Percentiles rank a stretch among this genome's conserved stretches.
Evolutionary conservation across 106 monocot species (phyloP).

Genomic region (Phalaenopsis aphrodite): DNA sequence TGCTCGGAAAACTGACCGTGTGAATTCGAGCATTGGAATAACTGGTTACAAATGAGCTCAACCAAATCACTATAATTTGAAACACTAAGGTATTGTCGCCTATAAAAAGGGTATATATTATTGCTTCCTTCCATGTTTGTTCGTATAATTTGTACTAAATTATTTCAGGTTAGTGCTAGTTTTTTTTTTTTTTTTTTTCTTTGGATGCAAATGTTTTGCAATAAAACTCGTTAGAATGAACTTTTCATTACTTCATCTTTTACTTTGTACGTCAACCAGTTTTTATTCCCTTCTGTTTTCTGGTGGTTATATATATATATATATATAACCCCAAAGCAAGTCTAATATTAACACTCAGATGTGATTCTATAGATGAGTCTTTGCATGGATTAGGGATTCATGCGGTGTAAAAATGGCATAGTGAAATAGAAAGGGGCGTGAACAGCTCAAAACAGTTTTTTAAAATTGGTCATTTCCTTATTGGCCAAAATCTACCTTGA

Average conservation of each 20-base stretch:
- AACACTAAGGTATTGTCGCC: neutral
- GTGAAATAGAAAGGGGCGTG: no score
- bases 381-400: no score
- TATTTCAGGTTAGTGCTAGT: neutral
- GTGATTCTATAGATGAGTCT: no score
- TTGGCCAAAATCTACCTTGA: no score
- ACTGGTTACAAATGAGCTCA: constrained; percentile 40
- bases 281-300: neutral
- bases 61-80: neutral
- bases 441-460: no score
- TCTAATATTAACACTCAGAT: no score
- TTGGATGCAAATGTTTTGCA: neutral
- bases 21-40: constrained; percentile 61
- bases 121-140: neutral
- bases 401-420: no score
- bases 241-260: neutral
- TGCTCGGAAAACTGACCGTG: constrained; percentile 39
- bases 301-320: neutral
- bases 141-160: neutral
- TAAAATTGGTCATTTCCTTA: no score
- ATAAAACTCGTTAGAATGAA: neutral
- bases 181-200: neutral
- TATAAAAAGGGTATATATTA: neutral
- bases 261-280: neutral
- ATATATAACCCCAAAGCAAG: no score